Conservation (phyloP, 306 rosid species). For the Acacia confusa region DNA sequence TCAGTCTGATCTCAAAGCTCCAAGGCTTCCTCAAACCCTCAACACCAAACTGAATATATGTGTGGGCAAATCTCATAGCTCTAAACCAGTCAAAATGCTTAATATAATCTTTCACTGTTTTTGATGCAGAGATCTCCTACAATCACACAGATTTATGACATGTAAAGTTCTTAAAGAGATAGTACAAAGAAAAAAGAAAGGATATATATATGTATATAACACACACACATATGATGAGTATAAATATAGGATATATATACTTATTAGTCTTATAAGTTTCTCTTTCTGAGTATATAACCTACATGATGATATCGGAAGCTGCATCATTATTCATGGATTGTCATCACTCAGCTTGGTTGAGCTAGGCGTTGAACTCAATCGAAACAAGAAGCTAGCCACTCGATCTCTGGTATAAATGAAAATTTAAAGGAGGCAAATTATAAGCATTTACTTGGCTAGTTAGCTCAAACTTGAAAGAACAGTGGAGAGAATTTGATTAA, state of each 20-base stretch:
- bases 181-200: background rate
- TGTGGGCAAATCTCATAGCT: background rate
- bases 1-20: background rate
- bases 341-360: background rate
- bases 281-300: background rate
- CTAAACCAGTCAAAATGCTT: background rate
- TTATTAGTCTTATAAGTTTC: background rate
- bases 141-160: background rate
- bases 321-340: background rate
- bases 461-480: background rate
- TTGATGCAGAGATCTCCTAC: background rate
- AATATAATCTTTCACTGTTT: background rate
- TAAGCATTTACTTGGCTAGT: background rate
- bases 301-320: background rate
- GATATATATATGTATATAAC: too few relatives aligned
- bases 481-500: background rate
- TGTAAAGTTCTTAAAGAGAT: background rate
- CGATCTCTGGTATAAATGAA: background rate
- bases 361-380: background rate
- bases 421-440: background rate
- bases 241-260: background rate
- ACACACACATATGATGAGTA: background rate
- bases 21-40: background rate
- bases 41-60: background rate
- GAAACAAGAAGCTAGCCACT: background rate